These are phyloP conservation scores for Edaphochlamys debaryana DNA, from an alignment of 139 green algal species.

Conservation along the genomic window DNA sequence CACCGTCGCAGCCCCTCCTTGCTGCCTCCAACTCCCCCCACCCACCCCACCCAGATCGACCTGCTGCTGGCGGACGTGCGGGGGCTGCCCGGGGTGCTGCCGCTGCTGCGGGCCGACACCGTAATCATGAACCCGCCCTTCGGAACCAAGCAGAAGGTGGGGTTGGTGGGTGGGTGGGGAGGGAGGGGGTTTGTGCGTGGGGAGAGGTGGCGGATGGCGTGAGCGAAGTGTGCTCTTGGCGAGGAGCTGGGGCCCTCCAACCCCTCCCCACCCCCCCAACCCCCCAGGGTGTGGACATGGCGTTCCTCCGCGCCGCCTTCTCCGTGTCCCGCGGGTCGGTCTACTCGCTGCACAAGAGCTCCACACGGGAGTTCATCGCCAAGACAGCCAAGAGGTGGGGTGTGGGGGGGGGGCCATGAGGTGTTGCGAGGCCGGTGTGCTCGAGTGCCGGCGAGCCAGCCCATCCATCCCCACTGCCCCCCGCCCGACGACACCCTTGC, in stretches of 20 bases:
- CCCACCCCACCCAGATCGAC: constrained; percentile 71
- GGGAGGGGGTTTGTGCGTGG: no score
- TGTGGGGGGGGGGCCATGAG: background rate
- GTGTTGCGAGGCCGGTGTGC: background rate
- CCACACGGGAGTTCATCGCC: constrained; percentile 83
- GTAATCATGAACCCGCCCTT: constrained; percentile 98
- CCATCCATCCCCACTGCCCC: no score
- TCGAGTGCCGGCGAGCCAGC: no score
- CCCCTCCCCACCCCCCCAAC: no score
- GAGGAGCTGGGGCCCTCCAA: no score
- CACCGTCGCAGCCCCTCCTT: no score
- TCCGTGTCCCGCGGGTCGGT: constrained; percentile 60
- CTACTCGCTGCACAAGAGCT: constrained; percentile 95
- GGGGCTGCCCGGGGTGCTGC: constrained; percentile 32
- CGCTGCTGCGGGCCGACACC: constrained; percentile 72
- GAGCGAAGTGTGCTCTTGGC: no score
- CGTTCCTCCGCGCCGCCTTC: constrained; percentile 87
- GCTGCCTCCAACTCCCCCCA: no score
- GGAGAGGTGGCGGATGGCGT: no score
- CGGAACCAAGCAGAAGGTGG: constrained; percentile 75
- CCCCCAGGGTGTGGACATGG: constrained; percentile 87
- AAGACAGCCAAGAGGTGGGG: constrained; percentile 63
- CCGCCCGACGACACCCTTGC: no score
- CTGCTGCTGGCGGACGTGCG: constrained; percentile 69
- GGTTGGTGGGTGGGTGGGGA: no score